phyloP scores from a whole-genome alignment of 129 eudicot species.

The Centella asiatica region DNA sequence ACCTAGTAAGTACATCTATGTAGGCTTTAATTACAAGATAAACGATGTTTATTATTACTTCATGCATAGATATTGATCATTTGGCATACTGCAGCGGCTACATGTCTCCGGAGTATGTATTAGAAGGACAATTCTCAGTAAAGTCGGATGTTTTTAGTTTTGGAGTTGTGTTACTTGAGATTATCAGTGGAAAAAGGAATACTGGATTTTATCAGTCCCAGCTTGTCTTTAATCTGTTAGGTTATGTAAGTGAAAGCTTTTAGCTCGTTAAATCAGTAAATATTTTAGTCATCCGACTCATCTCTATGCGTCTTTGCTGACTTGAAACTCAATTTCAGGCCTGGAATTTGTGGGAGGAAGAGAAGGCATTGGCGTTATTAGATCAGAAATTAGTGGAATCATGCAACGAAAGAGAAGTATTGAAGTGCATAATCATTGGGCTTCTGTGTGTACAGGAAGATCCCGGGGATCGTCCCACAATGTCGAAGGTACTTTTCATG shows the following conservation, averaged over 20 bases:
- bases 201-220: neutral
- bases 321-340: conserved; percentile 30
- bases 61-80: neutral
- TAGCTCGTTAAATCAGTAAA: neutral
- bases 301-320: neutral
- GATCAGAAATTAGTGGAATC: conserved; percentile 27
- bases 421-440: conserved; percentile 33
- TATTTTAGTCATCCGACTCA: neutral
- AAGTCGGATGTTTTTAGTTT: neutral
- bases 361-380: conserved; percentile 21
- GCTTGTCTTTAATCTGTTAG: neutral
- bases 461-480: conserved; percentile 37
- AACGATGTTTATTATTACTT: no score
- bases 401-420: conserved; percentile 19
- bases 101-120: conserved; percentile 1
- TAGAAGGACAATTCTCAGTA: neutral
- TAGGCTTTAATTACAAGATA: no score
- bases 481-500: conserved; percentile 35
- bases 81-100: neutral
- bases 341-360: conserved; percentile 36
- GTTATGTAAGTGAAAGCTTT: neutral
- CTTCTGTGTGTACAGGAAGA: conserved; percentile 43
- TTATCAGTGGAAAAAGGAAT: neutral
- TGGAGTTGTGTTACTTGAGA: neutral
- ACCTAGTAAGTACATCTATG: neutral